Conservation (phyloP, 768 basidiomycete genomes). For the Phanerochaete carnosa region DNA sequence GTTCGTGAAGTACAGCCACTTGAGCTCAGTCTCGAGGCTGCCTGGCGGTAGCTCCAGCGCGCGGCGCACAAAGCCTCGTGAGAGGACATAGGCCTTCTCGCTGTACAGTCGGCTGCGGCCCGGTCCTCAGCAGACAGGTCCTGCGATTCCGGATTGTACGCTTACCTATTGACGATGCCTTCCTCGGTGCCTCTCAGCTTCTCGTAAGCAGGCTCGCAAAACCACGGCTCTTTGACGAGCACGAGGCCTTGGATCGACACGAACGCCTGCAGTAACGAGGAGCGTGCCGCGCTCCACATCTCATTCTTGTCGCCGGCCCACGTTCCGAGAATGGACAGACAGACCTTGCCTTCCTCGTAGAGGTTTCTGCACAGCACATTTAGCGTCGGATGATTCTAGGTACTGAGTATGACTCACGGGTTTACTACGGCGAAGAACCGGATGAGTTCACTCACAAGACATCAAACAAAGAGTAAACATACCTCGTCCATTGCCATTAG, state of each 20-base stretch:
- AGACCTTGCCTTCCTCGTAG: slow-evolving; percentile 95
- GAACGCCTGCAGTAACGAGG: slow-evolving; percentile 86
- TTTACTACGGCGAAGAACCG: slow-evolving; percentile 46
- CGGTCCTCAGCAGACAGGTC: not conserved
- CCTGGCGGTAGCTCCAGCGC: slow-evolving; percentile 79
- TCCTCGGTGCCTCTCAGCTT: slow-evolving; percentile 89
- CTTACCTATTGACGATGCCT: slow-evolving; percentile 79
- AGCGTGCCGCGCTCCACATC: slow-evolving; percentile 80
- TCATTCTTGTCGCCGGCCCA: slow-evolving; percentile 90
- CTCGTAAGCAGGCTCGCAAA: slow-evolving; percentile 91
- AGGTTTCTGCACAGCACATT: slow-evolving; percentile 54
- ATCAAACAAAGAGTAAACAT: slow-evolving; percentile 18
- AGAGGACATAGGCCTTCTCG: slow-evolving; percentile 91
- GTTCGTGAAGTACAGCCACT: slow-evolving; percentile 65
- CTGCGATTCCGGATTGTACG: not conserved
- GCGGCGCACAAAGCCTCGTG: slow-evolving; percentile 85
- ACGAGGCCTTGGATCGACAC: slow-evolving; percentile 95
- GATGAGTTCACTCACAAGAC: not conserved
- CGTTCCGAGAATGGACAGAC: slow-evolving; percentile 85
- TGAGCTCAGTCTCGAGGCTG: slow-evolving; percentile 69
- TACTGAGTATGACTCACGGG: slow-evolving; percentile 51
- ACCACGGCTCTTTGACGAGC: slow-evolving; percentile 92
- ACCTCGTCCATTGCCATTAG: slow-evolving; percentile 90
- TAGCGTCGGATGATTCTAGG: not conserved
- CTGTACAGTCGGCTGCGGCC: slow-evolving; percentile 78